Evolutionary conservation across 768 basidiomycete genomes (phyloP).

Genomic region (Boletus patriciae): DNA sequence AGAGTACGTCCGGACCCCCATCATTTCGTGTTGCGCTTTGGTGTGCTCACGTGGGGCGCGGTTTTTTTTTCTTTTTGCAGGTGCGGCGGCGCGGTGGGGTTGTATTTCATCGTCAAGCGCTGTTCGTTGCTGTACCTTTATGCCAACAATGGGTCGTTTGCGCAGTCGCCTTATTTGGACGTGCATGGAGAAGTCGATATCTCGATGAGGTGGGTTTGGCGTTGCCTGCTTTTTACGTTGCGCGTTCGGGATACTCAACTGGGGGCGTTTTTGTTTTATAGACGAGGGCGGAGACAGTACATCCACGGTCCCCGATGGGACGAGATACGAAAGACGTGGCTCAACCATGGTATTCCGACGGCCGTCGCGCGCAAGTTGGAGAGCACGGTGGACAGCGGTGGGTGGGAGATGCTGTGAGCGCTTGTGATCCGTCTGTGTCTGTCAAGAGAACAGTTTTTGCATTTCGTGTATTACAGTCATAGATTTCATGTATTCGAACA

Average conservation of each 20-base stretch:
- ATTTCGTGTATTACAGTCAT: neutral
- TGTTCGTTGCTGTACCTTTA: constrained; percentile 90
- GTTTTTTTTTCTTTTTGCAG: too few relatives aligned
- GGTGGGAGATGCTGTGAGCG: constrained; percentile 82
- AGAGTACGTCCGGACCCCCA: constrained; percentile 61
- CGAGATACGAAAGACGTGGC: constrained; percentile 88
- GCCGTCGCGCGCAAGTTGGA: constrained; percentile 88
- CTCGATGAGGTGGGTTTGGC: constrained; percentile 71
- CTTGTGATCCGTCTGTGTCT: neutral
- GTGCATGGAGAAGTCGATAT: constrained; percentile 92
- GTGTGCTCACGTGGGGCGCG: neutral
- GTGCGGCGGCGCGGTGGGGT: constrained; percentile 84
- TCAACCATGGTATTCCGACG: constrained; percentile 87
- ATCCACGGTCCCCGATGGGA: constrained; percentile 86
- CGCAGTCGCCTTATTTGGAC: constrained; percentile 88
- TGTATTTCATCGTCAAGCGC: constrained; percentile 90
- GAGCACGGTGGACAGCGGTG: constrained; percentile 83
- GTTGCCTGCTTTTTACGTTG: neutral
- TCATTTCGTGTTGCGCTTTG: neutral
- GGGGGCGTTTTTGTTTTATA: constrained; percentile 28
- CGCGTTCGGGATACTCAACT: neutral
- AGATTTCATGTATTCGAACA: neutral
- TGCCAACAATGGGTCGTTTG: constrained; percentile 85
- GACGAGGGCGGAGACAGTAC: constrained; percentile 87
- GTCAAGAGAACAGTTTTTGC: neutral